Base-by-base conservation (phyloP, 2,329 filamentous ascomycete species). In the Phaeosphaeria sp. region DNA sequence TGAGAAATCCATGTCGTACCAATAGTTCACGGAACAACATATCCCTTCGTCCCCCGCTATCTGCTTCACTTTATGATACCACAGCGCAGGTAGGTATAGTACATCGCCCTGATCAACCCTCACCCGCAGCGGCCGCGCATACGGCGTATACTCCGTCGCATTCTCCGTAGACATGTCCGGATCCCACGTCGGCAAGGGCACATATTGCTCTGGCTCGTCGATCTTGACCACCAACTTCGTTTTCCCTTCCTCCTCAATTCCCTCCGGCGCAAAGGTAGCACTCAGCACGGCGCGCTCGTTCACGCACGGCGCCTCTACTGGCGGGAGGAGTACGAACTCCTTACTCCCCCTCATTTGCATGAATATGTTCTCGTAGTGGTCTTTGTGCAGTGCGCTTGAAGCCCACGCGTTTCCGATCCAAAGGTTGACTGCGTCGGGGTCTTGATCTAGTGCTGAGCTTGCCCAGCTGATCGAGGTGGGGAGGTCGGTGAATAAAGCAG, bases 291-390 rank as follows among this genome's bases (percentile, higher is more conserved):
- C 66, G 63, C 78, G 78, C 78, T 94, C 91, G 57, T 87, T 86
- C 44, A 93, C 87, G 60, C 88, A 90, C 0, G 89, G 82, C 64
- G 88, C 85, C 60, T 87, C 90, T 1, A 90, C 74, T 0, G 91
- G 88, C n/a, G 91, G 89, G 1, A 95, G 77, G 1, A 95, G 80
- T 0, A 88, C 84, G 65, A 95, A 95, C 65, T 91, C 87, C 73
- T 95, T 95, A 55, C 79, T 78, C 0, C 91, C 92, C 0, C 87
- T 75, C 15, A 94, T 76, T 69, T 94, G 91, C 1, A 92, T 89
- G 74, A 93, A 95, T 0, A 95, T 83, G 73, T 95, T 95, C 75
- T 95, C 91, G 74, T 93, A 94, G 68, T 91, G 91, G 77, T 95
- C 92, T 69, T 90, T 91, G 78, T 95, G 92, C 53, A 93, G 75